Base-by-base conservation (phyloP, 1,139 yeast species). In the Sugiyamaella xylanicola region DNA sequence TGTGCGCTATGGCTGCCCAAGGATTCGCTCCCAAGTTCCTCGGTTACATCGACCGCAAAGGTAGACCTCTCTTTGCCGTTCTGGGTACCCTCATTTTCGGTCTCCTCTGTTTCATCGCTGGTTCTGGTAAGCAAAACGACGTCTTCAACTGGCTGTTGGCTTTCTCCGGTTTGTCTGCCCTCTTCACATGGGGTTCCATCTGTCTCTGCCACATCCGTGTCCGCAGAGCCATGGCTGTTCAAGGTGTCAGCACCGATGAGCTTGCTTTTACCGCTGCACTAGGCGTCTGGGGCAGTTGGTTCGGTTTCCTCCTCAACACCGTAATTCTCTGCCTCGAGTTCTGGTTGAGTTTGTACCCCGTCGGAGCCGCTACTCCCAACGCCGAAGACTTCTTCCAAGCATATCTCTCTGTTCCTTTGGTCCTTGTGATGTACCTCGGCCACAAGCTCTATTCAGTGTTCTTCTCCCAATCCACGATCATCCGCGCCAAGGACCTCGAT, bases 61-160 rank as follows among this genome's bases (percentile, higher is more conserved):
- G 91, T 63, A 83, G 95, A 71, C 95, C 95, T 43, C 74, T 86
- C 51, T 80, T 78, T 55, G 91, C 88, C 50, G 82, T 87, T 67
- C 65, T 76, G 22, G 72, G 79, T 49, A 83, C 89, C 41, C 72
- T 81, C 53, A 59, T 75, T 39, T 75, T 85, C 66, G 96, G 95
- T 50, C 77, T 86, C 49, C 77, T 88, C 53, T 83, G 87, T 61
- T 88, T 82, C 75, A 74, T 86, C 59, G 65, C 67, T 48, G 90
- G 90, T 36, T 89, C 95, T 37, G 80, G 86, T 49, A 71, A 78
- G 22, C 82, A 87, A 70, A 83, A 80, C 59, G 79, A 76, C 29
- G 88, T 89, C 11, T 90, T 90, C 72, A 77, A 76, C 63, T 90
- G 97, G 96, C 76, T 90, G 67, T 75, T 88, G 68, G 88, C 96